Base-by-base conservation (phyloP, 345 rosid genomes). In the Populus tremula region DNA sequence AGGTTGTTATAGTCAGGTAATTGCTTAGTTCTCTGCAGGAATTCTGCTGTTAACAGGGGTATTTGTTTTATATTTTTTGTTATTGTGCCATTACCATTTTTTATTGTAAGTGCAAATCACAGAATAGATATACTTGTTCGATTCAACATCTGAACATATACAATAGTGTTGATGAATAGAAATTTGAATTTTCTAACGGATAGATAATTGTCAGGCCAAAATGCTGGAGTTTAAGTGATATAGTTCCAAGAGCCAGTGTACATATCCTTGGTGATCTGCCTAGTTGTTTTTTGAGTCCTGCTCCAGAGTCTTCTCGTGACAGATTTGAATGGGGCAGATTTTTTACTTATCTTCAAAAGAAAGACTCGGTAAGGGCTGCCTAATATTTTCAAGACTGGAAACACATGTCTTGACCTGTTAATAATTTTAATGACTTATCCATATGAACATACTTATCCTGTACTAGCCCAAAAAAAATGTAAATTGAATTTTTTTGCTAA, bases 281-380 rank as follows among this genome's bases (percentile, higher is more conserved):
- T 64, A 74, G 72, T 6, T 81, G 54, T 50, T 8, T 20, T 65
- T 70, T 81, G 25, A 17, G 43, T 63, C 87, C 84, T 69, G 84
- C 80, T 5, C 63, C 84, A 53, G 45, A 84, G 74, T 68, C 70
- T 53, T 5, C 65, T 23, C 81, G 82, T 23, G 87, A 81, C 39
- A 27, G 49, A 39, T 54, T 8, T 21, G 87, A 84, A 76, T 81
- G 87, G 84, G 13, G 14, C 16, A 75, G 43, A 73, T 84, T 84
- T 73, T 76, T 84, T 74, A n/a, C 13, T 64, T 72, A 53, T 69
- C 78, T 84, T 59, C 71, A 54, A 4, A 70, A 12, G 4, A 53
- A 50, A 56, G 31, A 78, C 65, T 49, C 41, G 84, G 87, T 84
- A 84, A 78, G 43, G 33, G 39, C 70, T 8, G 13, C 3, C 38